These are phyloP conservation scores for Nyssa sinensis DNA, from an alignment of 148 eudicot species.

Conservation along the genomic window DNA sequence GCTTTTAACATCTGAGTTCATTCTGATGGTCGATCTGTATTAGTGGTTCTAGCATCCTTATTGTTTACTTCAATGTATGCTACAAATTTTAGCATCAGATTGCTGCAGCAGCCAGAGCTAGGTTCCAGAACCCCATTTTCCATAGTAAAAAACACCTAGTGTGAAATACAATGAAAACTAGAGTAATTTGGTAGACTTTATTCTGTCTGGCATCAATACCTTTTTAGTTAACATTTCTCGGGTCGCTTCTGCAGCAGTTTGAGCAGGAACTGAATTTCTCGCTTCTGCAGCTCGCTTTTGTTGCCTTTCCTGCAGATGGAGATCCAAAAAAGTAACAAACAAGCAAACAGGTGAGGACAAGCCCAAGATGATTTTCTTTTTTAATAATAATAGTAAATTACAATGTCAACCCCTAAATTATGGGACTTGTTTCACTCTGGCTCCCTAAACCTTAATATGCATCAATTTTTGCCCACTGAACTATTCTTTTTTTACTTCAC, in stretches of 20 bases:
- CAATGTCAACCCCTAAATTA: no score
- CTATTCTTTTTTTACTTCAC: background rate
- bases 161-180: background rate
- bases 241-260: constrained; percentile 69
- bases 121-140: no score
- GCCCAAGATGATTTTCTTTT: background rate
- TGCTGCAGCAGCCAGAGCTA: no score
- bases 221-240: constrained; percentile 51
- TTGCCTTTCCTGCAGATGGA: constrained; percentile 50
- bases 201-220: constrained; percentile 31
- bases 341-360: background rate
- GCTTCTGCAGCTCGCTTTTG: constrained; percentile 60
- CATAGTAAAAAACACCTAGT: background rate
- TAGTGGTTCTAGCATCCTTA: no score
- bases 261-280: constrained; percentile 37
- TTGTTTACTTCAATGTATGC: no score
- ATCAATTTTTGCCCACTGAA: background rate
- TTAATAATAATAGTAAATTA: no score
- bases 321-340: background rate
- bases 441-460: no score
- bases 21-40: no score
- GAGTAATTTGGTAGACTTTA: background rate
- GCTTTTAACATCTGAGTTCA: no score
- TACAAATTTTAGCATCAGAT: no score
- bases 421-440: no score